phyloP scores from a whole-genome alignment of 805 yeast species.

The Candida broadrunensis region DNA sequence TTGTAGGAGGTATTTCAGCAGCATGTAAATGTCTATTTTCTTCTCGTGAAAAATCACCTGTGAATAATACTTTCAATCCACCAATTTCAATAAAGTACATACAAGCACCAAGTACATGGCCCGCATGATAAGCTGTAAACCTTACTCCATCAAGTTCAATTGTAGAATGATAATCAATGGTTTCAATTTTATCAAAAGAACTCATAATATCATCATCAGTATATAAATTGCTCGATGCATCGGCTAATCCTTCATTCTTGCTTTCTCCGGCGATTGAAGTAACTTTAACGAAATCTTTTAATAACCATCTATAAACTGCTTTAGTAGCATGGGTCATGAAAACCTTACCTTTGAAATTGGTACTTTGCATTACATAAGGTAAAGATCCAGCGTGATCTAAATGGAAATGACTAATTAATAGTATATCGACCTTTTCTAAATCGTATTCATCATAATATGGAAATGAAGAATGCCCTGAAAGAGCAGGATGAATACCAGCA shows the following conservation, averaged over 20 bases:
- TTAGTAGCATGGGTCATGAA: constrained; percentile 99
- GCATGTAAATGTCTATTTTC: constrained; percentile 92
- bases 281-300: constrained; percentile 91
- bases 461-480: constrained; percentile 80
- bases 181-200: constrained; percentile 87
- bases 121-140: constrained; percentile 98
- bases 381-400: constrained; percentile 97
- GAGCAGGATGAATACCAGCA: constrained; percentile 98
- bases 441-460: constrained; percentile 97
- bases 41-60: constrained; percentile 97
- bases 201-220: constrained; percentile 87
- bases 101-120: constrained; percentile 99
- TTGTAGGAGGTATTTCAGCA: constrained; percentile 87
- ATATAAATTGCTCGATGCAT: constrained; percentile 53
- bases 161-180: constrained; percentile 94
- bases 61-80: constrained; percentile 81
- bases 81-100: constrained; percentile 96
- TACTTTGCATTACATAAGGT: constrained; percentile 97
- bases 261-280: constrained; percentile 56
- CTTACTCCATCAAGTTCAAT: constrained; percentile 90
- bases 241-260: constrained; percentile 42
- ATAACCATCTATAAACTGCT: constrained; percentile 94
- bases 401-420: constrained; percentile 92
- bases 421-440: constrained; percentile 76
- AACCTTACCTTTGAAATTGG: constrained; percentile 90